phyloP scores from a whole-genome alignment of 371 early-diverging fungal species.

The Mucor irregularis region DNA sequence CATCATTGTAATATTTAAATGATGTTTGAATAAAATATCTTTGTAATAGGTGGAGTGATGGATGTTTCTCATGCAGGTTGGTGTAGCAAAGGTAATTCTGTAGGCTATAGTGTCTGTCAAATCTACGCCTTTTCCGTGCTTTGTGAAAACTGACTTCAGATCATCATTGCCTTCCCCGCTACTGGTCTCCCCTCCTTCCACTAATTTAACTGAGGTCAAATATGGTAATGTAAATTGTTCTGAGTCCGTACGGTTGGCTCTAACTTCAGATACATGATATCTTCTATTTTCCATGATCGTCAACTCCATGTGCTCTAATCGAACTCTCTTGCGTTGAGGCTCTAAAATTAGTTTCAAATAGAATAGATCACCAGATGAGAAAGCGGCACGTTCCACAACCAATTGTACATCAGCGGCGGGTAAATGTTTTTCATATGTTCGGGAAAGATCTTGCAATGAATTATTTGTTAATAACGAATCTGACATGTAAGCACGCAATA shows the following conservation, averaged over 20 bases:
- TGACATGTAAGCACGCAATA: conserved; percentile 38
- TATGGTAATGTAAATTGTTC: conserved; percentile 23
- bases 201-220: conserved; percentile 15
- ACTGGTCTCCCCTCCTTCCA: conserved; percentile 7
- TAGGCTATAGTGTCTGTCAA: conserved; percentile 30
- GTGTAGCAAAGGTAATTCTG: conserved; percentile 34
- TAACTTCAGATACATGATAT: conserved; percentile 24
- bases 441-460: conserved; percentile 36
- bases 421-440: conserved; percentile 38
- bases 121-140: conserved; percentile 21
- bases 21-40: conserved; percentile 32
- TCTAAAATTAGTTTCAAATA: conserved; percentile 23
- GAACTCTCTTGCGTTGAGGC: conserved; percentile 31
- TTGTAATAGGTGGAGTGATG: conserved; percentile 40
- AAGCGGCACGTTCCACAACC: conserved; percentile 34
- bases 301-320: conserved; percentile 34
- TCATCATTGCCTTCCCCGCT: neutral
- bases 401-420: conserved; percentile 27
- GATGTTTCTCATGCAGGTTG: conserved; percentile 32
- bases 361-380: conserved; percentile 40
- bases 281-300: conserved; percentile 24
- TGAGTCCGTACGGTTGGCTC: conserved; percentile 26
- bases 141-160: conserved; percentile 23
- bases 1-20: conserved; percentile 26
- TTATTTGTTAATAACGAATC: conserved; percentile 34